A percentile compares a stretch with the other conserved stretches of the same genome.
phyloP scores from a whole-genome alignment of 2,329 filamentous ascomycete species.

The Exophiala dermatitidis region DNA sequence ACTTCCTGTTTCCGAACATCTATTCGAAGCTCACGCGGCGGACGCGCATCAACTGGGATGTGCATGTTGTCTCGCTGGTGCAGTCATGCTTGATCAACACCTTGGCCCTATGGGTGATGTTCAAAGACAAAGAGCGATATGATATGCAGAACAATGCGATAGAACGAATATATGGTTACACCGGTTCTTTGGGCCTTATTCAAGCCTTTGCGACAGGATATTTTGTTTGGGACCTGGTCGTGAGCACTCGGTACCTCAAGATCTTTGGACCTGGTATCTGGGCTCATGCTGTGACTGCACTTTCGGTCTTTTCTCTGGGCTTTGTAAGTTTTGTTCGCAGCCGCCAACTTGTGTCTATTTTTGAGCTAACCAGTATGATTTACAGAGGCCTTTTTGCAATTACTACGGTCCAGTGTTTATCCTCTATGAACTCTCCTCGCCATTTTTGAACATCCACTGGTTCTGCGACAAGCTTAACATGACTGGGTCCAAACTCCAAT shows the following conservation, averaged over 20 bases:
- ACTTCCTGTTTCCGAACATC: constrained; percentile 46
- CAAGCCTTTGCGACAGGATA: constrained; percentile 57
- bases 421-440: constrained; percentile 60
- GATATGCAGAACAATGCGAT: constrained; percentile 42
- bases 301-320: constrained; percentile 55
- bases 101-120: constrained; percentile 53
- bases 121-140: constrained; percentile 48
- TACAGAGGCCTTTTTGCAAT: constrained; percentile 57
- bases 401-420: constrained; percentile 60
- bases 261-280: constrained; percentile 57
- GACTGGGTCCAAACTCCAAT: constrained; percentile 54
- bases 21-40: constrained; percentile 49
- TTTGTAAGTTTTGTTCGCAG: constrained; percentile 46
- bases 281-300: constrained; percentile 54
- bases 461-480: constrained; percentile 62
- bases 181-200: constrained; percentile 51
- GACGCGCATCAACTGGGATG: constrained; percentile 59
- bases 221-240: constrained; percentile 57
- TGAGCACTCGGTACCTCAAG: constrained; percentile 48
- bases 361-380: constrained; percentile 8
- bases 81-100: constrained; percentile 52
- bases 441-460: constrained; percentile 64
- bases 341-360: neutral
- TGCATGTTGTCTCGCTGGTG: constrained; percentile 57
- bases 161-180: constrained; percentile 56